Evolutionary conservation across 495 filamentous ascomycete genomes (phyloP).

Genomic region (Penicillium cataractarum): DNA sequence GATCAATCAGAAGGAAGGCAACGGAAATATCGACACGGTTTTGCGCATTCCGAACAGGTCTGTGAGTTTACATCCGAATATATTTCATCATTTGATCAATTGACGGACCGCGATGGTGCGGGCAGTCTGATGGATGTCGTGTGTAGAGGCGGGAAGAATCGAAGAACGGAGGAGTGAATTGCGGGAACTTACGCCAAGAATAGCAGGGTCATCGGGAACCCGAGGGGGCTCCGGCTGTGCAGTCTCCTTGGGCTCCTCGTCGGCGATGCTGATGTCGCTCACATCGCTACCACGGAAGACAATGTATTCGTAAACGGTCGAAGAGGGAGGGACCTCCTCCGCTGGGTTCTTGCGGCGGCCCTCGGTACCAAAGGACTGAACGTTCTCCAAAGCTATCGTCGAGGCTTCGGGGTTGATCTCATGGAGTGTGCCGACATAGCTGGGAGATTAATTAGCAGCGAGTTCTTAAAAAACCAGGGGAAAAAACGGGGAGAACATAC

Average conservation of each 20-base stretch:
- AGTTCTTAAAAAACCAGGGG: background rate
- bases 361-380: conserved; percentile 91
- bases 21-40: conserved; percentile 95
- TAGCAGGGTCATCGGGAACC: conserved; percentile 93
- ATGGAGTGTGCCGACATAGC: conserved; percentile 93
- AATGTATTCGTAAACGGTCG: conserved; percentile 95
- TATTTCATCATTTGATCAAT: conserved; percentile 64
- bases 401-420: conserved; percentile 97
- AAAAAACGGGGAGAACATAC: conserved; percentile 49
- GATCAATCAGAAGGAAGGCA: conserved; percentile 96
- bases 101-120: conserved; percentile 15
- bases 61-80: conserved; percentile 63
- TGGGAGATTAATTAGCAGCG: conserved; percentile 43
- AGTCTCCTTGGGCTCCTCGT: conserved; percentile 71
- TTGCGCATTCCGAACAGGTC: conserved; percentile 81
- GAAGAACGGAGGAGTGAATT: conserved; percentile 5
- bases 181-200: conserved; percentile 84
- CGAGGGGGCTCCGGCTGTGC: conserved; percentile 65
- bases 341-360: conserved; percentile 75
- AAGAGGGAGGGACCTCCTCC: conserved; percentile 79
- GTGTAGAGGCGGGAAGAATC: conserved; percentile 2
- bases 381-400: conserved; percentile 94
- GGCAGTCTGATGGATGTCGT: conserved; percentile 15
- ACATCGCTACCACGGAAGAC: conserved; percentile 99
- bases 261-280: conserved; percentile 92